Conservation (phyloP, 1,284 basidiomycete genomes). For the Apiotrichum brassicae region DNA sequence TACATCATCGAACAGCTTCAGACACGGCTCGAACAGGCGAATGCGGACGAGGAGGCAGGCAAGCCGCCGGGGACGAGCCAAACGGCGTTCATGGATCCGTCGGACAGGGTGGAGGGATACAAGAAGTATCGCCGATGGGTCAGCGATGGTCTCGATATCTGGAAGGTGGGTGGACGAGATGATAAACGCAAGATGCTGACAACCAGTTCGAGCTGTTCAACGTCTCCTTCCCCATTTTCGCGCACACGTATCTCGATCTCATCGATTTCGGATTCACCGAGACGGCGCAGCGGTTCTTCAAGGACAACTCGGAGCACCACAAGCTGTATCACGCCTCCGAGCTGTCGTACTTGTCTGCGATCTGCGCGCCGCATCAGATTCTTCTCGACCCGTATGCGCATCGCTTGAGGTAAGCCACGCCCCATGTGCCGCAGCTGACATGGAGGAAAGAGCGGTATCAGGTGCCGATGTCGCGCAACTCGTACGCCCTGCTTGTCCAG, state of each 20-base stretch:
- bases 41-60: conserved; percentile 69
- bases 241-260: conserved; percentile 93
- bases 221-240: conserved; percentile 91
- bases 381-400: conserved; percentile 75
- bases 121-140: conserved; percentile 69
- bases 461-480: conserved; percentile 82
- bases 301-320: conserved; percentile 64
- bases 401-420: conserved; percentile 57
- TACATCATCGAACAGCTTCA: conserved; percentile 43
- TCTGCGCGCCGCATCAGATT: conserved; percentile 78
- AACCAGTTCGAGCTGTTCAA: conserved; percentile 80
- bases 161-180: conserved; percentile 57
- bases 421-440: background rate
- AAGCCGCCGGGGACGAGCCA: conserved; percentile 49
- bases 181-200: conserved; percentile 1
- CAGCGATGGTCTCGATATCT: conserved; percentile 62
- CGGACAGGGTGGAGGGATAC: conserved; percentile 63
- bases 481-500: conserved; percentile 84
- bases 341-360: conserved; percentile 72
- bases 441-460: conserved; percentile 73
- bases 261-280: conserved; percentile 84
- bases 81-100: conserved; percentile 62
- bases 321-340: conserved; percentile 63
- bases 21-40: conserved; percentile 57
- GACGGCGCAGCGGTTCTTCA: conserved; percentile 76